Conservation (phyloP, 2,329 filamentous ascomycete genomes). For the Thielaviopsis euricoi region DNA sequence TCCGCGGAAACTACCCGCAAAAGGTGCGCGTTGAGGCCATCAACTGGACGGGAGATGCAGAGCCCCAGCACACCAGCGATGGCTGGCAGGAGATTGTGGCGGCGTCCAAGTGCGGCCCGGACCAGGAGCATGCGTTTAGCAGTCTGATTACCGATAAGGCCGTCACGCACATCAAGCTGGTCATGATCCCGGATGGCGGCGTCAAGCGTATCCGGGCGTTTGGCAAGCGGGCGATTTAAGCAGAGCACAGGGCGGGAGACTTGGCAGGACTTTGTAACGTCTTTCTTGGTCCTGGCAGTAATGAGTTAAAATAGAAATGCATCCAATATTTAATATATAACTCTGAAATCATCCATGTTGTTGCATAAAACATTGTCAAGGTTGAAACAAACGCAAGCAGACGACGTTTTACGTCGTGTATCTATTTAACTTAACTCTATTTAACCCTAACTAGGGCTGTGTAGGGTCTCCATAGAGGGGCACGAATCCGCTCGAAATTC, state of each 20-base stretch:
- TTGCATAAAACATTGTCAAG: background rate
- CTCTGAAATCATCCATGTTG: background rate
- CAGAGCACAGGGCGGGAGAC: background rate
- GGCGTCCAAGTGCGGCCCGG: slow-evolving; percentile 53
- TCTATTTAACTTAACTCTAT: background rate
- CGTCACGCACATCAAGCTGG: slow-evolving; percentile 75
- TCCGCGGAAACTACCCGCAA: slow-evolving; percentile 70
- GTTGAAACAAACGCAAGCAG: background rate
- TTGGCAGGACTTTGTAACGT: background rate
- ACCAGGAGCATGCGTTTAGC: slow-evolving; percentile 53
- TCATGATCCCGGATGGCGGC: slow-evolving; percentile 85
- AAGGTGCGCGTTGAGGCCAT: slow-evolving; percentile 52
- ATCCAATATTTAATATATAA: background rate
- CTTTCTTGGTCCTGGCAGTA: background rate
- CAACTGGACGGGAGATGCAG: slow-evolving; percentile 34
- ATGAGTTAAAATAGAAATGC: background rate
- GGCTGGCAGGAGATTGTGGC: slow-evolving; percentile 51
- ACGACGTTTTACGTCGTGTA: background rate
- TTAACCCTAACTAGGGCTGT: too few species aligned
- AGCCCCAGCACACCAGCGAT: slow-evolving; percentile 38
- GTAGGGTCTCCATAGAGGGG: background rate
- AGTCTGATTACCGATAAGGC: slow-evolving; percentile 37
- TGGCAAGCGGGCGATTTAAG: slow-evolving; percentile 18
- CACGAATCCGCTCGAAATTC: background rate
- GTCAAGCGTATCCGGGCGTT: slow-evolving; percentile 68